Conservation (phyloP, 2,329 filamentous ascomycete genomes). For the Leptosphaerulina australis region DNA sequence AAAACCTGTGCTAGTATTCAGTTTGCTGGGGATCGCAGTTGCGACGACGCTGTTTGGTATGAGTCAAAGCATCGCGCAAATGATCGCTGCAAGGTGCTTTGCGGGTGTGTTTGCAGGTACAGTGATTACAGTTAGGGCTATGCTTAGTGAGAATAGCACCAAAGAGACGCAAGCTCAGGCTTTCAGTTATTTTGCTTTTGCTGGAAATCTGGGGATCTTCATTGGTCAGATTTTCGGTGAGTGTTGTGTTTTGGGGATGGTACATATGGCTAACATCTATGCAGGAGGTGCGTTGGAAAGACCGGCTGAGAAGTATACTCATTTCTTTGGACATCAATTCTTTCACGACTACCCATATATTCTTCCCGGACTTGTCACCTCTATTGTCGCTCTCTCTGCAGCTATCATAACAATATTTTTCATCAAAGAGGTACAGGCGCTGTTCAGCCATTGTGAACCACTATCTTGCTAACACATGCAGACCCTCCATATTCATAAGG, state of each 20-base stretch:
- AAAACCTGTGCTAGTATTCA: slow-evolving; percentile 73
- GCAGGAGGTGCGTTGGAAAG: slow-evolving; percentile 71
- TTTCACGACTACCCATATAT: slow-evolving; percentile 70
- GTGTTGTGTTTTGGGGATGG: background rate
- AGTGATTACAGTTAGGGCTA: slow-evolving; percentile 75
- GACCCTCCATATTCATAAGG: slow-evolving; percentile 41
- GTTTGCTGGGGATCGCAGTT: slow-evolving; percentile 67
- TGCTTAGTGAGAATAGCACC: slow-evolving; percentile 76
- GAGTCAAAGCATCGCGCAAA: slow-evolving; percentile 70
- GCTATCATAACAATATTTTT: slow-evolving; percentile 61
- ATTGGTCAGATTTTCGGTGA: slow-evolving; percentile 68
- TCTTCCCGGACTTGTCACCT: slow-evolving; percentile 66
- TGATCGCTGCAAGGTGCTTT: slow-evolving; percentile 73
- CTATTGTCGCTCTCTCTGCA: slow-evolving; percentile 59
- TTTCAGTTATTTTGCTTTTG: slow-evolving; percentile 79
- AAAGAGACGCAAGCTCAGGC: slow-evolving; percentile 71
- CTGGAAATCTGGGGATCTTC: slow-evolving; percentile 75
- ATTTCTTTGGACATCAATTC: slow-evolving; percentile 63
- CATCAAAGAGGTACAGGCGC: slow-evolving; percentile 62
- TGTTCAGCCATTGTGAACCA: background rate
- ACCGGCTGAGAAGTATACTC: slow-evolving; percentile 68
- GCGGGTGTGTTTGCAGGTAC: slow-evolving; percentile 77
- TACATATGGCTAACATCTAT: slow-evolving; percentile 11
- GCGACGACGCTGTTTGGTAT: slow-evolving; percentile 71
- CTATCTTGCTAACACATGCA: slow-evolving; percentile 20